These are phyloP conservation scores for Russula sp. DNA, from an alignment of 768 basidiomycete species.

Conservation along the genomic window DNA sequence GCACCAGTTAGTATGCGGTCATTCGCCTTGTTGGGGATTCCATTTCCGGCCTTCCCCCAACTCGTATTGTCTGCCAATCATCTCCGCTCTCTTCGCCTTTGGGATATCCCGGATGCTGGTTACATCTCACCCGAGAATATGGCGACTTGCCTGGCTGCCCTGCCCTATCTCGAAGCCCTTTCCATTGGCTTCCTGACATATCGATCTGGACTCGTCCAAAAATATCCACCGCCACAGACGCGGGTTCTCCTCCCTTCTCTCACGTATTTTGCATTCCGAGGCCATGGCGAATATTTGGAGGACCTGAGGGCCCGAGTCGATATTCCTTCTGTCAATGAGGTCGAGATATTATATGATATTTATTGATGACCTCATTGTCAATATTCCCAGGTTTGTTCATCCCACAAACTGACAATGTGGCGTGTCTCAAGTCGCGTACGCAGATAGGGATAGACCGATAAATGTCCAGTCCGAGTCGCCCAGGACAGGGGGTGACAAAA, in stretches of 20 bases:
- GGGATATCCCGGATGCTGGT: background rate
- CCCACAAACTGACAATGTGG: background rate
- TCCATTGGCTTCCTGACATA: background rate
- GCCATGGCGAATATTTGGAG: background rate
- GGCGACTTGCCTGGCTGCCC: background rate
- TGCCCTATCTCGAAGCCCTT: background rate
- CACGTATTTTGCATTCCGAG: background rate
- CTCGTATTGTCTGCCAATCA: background rate
- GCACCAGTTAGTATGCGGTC: background rate
- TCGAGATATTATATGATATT: background rate
- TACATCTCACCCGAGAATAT: background rate
- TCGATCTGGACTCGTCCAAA: background rate
- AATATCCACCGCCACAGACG: background rate
- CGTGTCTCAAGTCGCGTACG: background rate
- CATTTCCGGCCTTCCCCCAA: background rate
- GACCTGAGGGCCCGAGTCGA: background rate
- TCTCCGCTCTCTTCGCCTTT: background rate
- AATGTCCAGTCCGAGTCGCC: too few relatives aligned
- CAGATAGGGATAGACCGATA: background rate
- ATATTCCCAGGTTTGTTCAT: background rate
- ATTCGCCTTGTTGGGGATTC: background rate
- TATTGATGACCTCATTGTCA: background rate
- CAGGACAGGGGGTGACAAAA: background rate
- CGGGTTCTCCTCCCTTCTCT: background rate
- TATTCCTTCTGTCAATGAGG: background rate